Conservation (phyloP, 108 stramenopile genomes). For the Cyclotella baltica region DNA sequence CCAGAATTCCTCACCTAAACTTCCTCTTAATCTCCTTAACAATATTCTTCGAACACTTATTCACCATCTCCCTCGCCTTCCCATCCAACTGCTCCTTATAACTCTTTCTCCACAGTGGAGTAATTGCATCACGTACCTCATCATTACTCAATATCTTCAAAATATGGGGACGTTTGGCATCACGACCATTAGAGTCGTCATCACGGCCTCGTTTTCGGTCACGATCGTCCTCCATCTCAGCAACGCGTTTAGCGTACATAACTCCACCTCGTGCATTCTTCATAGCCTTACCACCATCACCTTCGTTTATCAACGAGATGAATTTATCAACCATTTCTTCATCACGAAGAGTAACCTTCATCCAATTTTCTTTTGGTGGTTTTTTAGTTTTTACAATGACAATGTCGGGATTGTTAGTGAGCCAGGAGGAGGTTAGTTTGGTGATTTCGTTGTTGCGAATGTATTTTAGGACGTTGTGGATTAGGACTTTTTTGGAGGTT, state of each 20-base stretch:
- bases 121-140: constrained; percentile 69
- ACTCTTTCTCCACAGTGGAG: constrained; percentile 63
- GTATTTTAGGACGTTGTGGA: constrained; percentile 75
- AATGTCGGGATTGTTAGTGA: constrained; percentile 34
- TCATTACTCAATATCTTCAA: constrained; percentile 40
- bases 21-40: constrained; percentile 68
- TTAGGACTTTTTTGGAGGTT: constrained; percentile 65
- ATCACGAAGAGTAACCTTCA: constrained; percentile 55
- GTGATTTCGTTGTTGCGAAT: constrained; percentile 53
- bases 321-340: constrained; percentile 65
- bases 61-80: constrained; percentile 71
- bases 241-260: constrained; percentile 46
- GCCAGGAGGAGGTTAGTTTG: constrained; percentile 61
- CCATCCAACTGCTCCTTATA: constrained; percentile 64
- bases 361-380: constrained; percentile 65
- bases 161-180: constrained; percentile 25
- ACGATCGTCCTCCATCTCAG: constrained; percentile 36
- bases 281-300: constrained; percentile 34
- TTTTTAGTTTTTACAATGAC: constrained; percentile 57
- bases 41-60: constrained; percentile 70
- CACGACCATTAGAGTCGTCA: constrained; percentile 11
- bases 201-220: constrained; percentile 19
- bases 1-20: constrained; percentile 49
- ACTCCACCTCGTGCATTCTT: constrained; percentile 48
- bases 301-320: constrained; percentile 54